Base-by-base conservation (phyloP, 2,329 filamentous ascomycete species). In the Stylonectria norvegica region DNA sequence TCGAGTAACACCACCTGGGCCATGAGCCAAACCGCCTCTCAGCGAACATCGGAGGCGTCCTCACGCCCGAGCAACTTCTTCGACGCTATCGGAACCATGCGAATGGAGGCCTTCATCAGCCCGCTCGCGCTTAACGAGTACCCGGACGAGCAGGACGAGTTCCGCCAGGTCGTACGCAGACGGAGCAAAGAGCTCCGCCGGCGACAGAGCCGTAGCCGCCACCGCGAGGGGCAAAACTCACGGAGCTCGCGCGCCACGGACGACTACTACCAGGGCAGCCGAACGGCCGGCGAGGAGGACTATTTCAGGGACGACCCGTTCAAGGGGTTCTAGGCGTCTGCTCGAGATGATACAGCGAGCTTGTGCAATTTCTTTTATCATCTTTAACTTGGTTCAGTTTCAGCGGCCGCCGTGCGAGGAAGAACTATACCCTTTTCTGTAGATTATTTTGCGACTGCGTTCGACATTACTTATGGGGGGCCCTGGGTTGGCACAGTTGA, bases 21-120 rank as follows among this genome's bases (percentile, higher is more conserved):
- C 9, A 65, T 72, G 61, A 70, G 67, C 45, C 69, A 66, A 44
- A 61, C 58, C 32, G 60, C 64, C 3, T 76, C 73, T 5, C 68
- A 72, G 44, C 68, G 74, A n/a, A 75, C 73, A 3, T 78, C 75
- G 0, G 76, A 80, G 45, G 72, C 74, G 3, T 79, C 75, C 1
- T 76, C 72, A 8, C 61, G 66, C 5, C 66, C 69, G 1, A 68
- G 68, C 42, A 81, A 81, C 62, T 90, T 93, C 68, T 93, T 93
- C 58, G 89, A 94, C 54, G 86, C 86, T 1, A 84, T 94, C 42
- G 89, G 90, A 2, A 97, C 90, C 2, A 81, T 97, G 33, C 81
- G 93, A 19, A 97, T 98, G 91, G 91, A 97, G 64, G 93, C 93
- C 0, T 98, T 97, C 62, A 94, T 98, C 52, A 81, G 73, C 53